These are phyloP conservation scores for Albizia julibrissin DNA, from an alignment of 306 rosid species.

Conservation along the genomic window DNA sequence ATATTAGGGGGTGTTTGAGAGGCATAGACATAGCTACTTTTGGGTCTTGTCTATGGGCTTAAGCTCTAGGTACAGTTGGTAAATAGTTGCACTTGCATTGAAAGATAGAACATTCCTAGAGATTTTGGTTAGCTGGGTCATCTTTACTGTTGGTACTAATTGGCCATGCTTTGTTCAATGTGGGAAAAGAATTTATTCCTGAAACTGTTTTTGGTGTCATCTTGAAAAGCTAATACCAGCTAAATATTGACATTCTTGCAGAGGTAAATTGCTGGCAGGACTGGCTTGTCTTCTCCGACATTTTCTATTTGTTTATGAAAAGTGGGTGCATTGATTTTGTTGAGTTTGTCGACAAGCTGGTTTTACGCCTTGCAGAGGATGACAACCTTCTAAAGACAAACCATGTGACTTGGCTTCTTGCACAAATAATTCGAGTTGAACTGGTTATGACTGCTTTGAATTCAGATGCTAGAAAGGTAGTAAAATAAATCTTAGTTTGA, in stretches of 20 bases:
- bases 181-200: slow-evolving; percentile 2
- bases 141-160: not conserved
- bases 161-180: not conserved
- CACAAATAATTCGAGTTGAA: slow-evolving; percentile 88
- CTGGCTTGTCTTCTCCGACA: slow-evolving; percentile 95
- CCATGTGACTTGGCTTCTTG: slow-evolving; percentile 95
- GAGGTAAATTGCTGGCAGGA: slow-evolving; percentile 99
- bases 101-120: not conserved
- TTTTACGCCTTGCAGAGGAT: slow-evolving; percentile 79
- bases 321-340: slow-evolving; percentile 95
- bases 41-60: not conserved
- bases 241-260: slow-evolving; percentile 56
- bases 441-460: slow-evolving; percentile 92
- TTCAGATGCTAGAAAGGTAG: slow-evolving; percentile 92
- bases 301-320: slow-evolving; percentile 84
- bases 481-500: slow-evolving; percentile 26
- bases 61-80: not conserved
- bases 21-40: not conserved
- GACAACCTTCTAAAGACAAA: slow-evolving; percentile 87
- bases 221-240: slow-evolving; percentile 34
- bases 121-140: not conserved
- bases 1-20: not conserved
- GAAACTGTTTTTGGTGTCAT: slow-evolving; percentile 19
- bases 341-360: slow-evolving; percentile 94
- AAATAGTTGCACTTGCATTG: not conserved